Evolutionary conservation across 768 basidiomycete genomes (phyloP), one percentile per base, ranked within the genome.

Genomic region (Paxillus ammoniavirescens): DNA sequence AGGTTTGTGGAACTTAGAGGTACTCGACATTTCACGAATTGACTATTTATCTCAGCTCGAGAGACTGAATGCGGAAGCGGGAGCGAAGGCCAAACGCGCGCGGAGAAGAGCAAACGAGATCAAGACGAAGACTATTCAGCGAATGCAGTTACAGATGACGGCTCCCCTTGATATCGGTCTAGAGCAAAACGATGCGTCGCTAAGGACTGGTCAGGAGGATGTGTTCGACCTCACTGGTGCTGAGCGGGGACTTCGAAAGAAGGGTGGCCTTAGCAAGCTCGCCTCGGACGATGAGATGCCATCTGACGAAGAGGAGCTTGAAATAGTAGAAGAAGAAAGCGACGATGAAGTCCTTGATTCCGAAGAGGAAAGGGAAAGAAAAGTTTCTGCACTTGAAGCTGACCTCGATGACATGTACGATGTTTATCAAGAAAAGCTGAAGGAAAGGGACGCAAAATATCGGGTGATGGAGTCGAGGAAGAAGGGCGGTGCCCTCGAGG

Each of bases 71-170:
- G 77, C 81, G 1, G 94, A 92, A 72, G 86, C 82, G 30, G 76
- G 80, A 38, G 82, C 86, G 28, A 83, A 86, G 44, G 68, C 80
- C 38, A 93, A 93, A 68, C 87, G 90, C 8, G 89, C 92, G 61
- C 82, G 90, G 49, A 82, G 93, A 50, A 82, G 85, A 35, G 84
- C 87, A 2, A 98, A 98, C 71, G 97, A 98, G 74, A 77, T 90
- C 64, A 92, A 90, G 72, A 78, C 82, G 28, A 84, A 88, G 59
- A 91, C 93, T 1, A 86, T 98, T 38, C 91, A 93, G 65, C 88
- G 95, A 49, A 89, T 98, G 84, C 97, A 98, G 67, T 79, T 98
- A 43, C 88, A 91, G 65, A 99, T 99, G 97, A 91, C 90, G 12
- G 93, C 93, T 17, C 97, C 97, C n/a, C 75, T 95, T 60, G 97